Evolutionary conservation across 495 filamentous ascomycete genomes (phyloP), one percentile per base, ranked within the genome.

Genomic region (Emericellopsis terricola): DNA sequence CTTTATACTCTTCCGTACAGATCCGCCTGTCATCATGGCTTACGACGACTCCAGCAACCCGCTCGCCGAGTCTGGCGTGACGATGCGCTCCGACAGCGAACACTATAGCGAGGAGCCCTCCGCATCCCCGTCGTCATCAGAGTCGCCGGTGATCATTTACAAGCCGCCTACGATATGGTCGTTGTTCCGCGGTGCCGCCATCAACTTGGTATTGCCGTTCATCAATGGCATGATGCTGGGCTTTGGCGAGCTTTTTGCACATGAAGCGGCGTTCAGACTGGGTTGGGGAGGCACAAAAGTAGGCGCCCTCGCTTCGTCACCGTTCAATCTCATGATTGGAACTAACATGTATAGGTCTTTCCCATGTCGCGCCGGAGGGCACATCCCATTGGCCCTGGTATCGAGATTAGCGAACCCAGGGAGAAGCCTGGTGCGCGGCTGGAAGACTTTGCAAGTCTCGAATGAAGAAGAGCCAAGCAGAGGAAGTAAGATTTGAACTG

Each of bases 211-310:
- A 0, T 61, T 99, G 2, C 89, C 89, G 0, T 99, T 99, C 41
- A 72, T 99, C 45, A 99, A 99, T 55, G 89, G 89, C 15, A 65
- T 99, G 57, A 99, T 99, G 89, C 59, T 99, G 36, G 89, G 89
- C 4, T 93, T 99, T 48, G 89, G 89, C 15, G 89, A 99, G 57
- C 60, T 99, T 24, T 78, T 96, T 50, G 89, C 89, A 35, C 86
- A 99, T 50, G 89, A 99, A 58, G 71, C 80, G 8, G 89, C 89
- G 9, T 97, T 86, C 48, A 65, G 84, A 42, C 61, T 93, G 36
- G 89, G 89, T 29, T 97, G 89, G 89, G 73, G 78, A 27, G 74
- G 76, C 32, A 94, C 89, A 41, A 86, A 85, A 72, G 89, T 94
- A 69, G 32, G 68, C 16, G 14, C 15, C 14, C 9, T 9, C 26